Evolutionary conservation across 2,329 filamentous ascomycete genomes (phyloP).

Genomic region (Colletotrichum eremochloae): DNA sequence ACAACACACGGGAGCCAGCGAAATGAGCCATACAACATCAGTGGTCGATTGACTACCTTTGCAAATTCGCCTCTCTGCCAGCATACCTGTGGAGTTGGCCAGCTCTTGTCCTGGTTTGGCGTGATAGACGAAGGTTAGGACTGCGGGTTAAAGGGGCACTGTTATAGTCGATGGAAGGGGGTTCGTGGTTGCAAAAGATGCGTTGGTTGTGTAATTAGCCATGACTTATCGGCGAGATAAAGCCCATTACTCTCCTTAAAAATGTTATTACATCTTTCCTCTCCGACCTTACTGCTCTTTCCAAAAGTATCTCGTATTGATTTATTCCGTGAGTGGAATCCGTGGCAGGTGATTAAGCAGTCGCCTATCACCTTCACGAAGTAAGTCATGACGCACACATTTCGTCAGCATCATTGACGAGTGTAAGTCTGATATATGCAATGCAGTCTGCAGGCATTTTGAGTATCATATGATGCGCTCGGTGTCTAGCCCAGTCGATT

Average conservation of each 20-base stretch:
- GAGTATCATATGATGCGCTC: slow-evolving; percentile 7
- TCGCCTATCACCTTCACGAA: neutral
- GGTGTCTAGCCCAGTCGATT: neutral
- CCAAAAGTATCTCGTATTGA: no score
- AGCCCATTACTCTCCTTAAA: neutral
- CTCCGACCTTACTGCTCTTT: no score
- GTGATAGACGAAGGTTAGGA: neutral
- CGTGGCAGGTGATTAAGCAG: neutral
- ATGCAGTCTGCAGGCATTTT: neutral
- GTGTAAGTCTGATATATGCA: neutral
- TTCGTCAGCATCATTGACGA: neutral
- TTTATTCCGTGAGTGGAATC: neutral
- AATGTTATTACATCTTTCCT: neutral
- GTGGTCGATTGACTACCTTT: neutral
- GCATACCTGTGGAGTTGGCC: neutral
- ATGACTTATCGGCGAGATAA: no score
- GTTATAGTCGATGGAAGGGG: neutral
- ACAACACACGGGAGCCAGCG: neutral
- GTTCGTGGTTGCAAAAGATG: neutral
- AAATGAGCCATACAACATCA: neutral
- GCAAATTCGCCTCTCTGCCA: neutral
- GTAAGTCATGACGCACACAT: neutral
- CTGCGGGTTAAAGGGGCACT: neutral
- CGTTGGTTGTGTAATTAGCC: neutral
- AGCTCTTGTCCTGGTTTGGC: neutral